Evolutionary conservation across 225 moss, liverwort and hornwort genomes (phyloP).

Genomic region (Pseudisothecium myosuroides): DNA sequence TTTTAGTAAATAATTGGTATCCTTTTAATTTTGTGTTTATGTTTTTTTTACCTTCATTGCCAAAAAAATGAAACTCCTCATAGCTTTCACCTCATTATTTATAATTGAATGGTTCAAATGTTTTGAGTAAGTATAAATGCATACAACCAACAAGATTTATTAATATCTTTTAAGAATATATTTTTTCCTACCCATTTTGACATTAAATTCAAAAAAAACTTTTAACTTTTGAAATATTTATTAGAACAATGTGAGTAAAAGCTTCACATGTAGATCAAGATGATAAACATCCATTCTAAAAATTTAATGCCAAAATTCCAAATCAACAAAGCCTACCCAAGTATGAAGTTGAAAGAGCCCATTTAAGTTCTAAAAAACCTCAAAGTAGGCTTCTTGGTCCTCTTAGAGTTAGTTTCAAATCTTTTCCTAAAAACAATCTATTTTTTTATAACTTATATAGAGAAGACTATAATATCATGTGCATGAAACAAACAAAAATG

Average conservation of each 20-base stretch:
- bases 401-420: neutral
- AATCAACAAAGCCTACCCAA: neutral
- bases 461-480: rapidly evolving
- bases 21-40: neutral
- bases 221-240: neutral
- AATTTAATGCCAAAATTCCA: neutral
- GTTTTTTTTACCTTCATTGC: neutral
- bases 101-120: neutral
- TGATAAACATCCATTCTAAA: neutral
- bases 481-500: rapidly evolving
- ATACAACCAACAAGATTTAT: neutral
- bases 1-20: rapidly evolving
- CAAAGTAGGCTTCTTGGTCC: neutral
- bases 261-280: too few species aligned
- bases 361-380: rapidly evolving
- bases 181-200: neutral
- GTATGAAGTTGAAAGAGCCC: too few species aligned
- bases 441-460: neutral
- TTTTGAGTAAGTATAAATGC: neutral
- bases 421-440: neutral
- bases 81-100: neutral
- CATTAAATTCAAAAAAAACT: neutral
- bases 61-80: neutral
- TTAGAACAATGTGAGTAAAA: rapidly evolving
- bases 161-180: rapidly evolving